A percentile compares a stretch with the other conserved stretches of the same genome.
These are phyloP conservation scores for Sutorius australiensis DNA, from an alignment of 768 basidiomycete species.

Conservation along the genomic window DNA sequence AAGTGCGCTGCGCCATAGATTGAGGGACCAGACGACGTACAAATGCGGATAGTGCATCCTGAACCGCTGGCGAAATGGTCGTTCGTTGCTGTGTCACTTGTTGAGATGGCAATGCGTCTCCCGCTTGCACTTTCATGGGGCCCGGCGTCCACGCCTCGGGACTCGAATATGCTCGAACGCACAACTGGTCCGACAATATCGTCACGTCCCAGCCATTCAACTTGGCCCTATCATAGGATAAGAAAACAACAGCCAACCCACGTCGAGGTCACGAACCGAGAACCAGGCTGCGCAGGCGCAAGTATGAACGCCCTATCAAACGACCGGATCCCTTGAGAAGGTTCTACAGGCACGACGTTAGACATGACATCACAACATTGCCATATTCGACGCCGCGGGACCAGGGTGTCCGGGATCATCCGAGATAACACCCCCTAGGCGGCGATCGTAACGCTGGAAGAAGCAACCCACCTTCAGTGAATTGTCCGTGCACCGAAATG, in stretches of 20 bases:
- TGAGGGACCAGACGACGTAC: conserved; percentile 41
- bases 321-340: conserved; percentile 76
- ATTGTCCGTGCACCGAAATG: conserved; percentile 84
- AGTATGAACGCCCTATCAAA: conserved; percentile 93
- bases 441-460: conserved; percentile 6
- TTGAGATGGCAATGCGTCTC: conserved; percentile 24
- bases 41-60: conserved; percentile 50
- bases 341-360: conserved; percentile 40
- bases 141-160: conserved; percentile 77
- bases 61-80: conserved; percentile 39
- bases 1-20: conserved; percentile 11
- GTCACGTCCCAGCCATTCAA: conserved; percentile 84
- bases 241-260: conserved; percentile 10
- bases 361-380: conserved; percentile 12
- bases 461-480: conserved; percentile 73
- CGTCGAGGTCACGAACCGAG: conserved; percentile 54
- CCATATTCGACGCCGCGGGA: conserved; percentile 1
- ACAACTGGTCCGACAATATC: conserved; percentile 86
- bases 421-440: conserved; percentile 5
- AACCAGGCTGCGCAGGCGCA: conserved; percentile 73
- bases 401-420: conserved; percentile 11
- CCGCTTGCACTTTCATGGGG: conserved; percentile 67
- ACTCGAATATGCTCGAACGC: conserved; percentile 79
- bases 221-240: conserved; percentile 53
- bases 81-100: conserved; percentile 18